These are phyloP conservation scores for Aspergillus sp. DNA, from an alignment of 2,329 filamentous ascomycete genomes.

Conservation along the genomic window DNA sequence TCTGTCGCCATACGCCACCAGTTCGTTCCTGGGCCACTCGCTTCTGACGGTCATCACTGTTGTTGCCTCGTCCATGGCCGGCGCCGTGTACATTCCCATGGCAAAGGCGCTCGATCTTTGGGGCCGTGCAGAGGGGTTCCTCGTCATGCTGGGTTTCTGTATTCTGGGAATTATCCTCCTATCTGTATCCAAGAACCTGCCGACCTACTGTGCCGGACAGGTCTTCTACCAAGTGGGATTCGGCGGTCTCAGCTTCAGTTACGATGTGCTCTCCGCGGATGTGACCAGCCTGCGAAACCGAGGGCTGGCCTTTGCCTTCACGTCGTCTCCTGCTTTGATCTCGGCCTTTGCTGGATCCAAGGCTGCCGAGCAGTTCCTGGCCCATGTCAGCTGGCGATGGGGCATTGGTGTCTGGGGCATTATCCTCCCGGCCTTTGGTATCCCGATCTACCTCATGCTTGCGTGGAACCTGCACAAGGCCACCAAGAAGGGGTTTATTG, in stretches of 20 bases:
- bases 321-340: slow-evolving; percentile 62
- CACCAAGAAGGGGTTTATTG: slow-evolving; percentile 52
- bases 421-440: slow-evolving; percentile 55
- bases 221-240: slow-evolving; percentile 62
- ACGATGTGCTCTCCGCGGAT: slow-evolving; percentile 63
- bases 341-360: slow-evolving; percentile 60
- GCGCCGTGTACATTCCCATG: slow-evolving; percentile 59
- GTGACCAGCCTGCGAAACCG: slow-evolving; percentile 61
- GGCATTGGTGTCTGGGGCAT: slow-evolving; percentile 63
- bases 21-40: slow-evolving; percentile 52
- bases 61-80: slow-evolving; percentile 55
- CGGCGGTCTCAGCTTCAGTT: slow-evolving; percentile 55
- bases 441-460: slow-evolving; percentile 58
- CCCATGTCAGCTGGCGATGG: slow-evolving; percentile 59
- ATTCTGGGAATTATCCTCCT: slow-evolving; percentile 59
- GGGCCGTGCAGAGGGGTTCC: slow-evolving; percentile 60
- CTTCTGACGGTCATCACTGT: slow-evolving; percentile 54
- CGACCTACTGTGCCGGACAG: slow-evolving; percentile 60
- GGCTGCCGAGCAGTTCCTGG: slow-evolving; percentile 51
- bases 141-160: slow-evolving; percentile 48
- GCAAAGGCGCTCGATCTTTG: slow-evolving; percentile 64
- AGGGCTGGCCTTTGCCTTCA: slow-evolving; percentile 61
- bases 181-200: slow-evolving; percentile 59
- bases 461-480: slow-evolving; percentile 58
- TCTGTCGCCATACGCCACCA: slow-evolving; percentile 50